A percentile compares a stretch with the other conserved stretches of the same genome.
These are phyloP conservation scores for Phytophthora quininea DNA, from an alignment of 352 stramenopile genomes.

Conservation along the genomic window DNA sequence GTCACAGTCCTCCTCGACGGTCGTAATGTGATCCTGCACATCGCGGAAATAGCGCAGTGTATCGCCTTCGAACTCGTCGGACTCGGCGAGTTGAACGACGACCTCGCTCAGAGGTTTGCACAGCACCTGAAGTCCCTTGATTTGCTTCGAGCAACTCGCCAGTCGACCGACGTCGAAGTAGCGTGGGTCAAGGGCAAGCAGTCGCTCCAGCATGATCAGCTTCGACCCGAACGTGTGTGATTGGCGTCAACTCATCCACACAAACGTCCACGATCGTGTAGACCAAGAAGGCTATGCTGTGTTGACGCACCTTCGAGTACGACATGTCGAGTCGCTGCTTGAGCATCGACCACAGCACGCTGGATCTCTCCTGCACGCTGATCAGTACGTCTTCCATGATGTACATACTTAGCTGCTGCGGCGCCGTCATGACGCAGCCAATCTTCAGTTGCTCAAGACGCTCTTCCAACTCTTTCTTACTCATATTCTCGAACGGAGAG, in stretches of 20 bases:
- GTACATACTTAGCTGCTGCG: conserved; percentile 80
- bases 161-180: conserved; percentile 66
- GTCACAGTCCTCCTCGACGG: conserved; percentile 82
- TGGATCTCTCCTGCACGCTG: conserved; percentile 66
- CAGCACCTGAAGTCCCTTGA: conserved; percentile 80
- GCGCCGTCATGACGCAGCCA: conserved; percentile 71
- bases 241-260: conserved; percentile 79
- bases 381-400: conserved; percentile 78
- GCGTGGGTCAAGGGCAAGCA: conserved; percentile 59
- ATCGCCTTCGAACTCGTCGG: conserved; percentile 70
- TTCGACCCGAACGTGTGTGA: conserved; percentile 75
- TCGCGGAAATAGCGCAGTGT: conserved; percentile 83
- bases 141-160: conserved; percentile 61
- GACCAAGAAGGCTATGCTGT: conserved; percentile 70
- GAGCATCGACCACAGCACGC: conserved; percentile 53
- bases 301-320: conserved; percentile 85
- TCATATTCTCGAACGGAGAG: conserved; percentile 67
- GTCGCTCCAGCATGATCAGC: conserved; percentile 69
- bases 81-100: conserved; percentile 71
- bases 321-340: conserved; percentile 72
- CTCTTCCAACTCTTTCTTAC: conserved; percentile 66
- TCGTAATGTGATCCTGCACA: conserved; percentile 83
- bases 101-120: conserved; percentile 76
- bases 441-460: conserved; percentile 62
- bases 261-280: conserved; percentile 85